These are phyloP conservation scores for Marchantia paleacea DNA, from an alignment of 225 moss, liverwort and hornwort species.

Conservation along the genomic window DNA sequence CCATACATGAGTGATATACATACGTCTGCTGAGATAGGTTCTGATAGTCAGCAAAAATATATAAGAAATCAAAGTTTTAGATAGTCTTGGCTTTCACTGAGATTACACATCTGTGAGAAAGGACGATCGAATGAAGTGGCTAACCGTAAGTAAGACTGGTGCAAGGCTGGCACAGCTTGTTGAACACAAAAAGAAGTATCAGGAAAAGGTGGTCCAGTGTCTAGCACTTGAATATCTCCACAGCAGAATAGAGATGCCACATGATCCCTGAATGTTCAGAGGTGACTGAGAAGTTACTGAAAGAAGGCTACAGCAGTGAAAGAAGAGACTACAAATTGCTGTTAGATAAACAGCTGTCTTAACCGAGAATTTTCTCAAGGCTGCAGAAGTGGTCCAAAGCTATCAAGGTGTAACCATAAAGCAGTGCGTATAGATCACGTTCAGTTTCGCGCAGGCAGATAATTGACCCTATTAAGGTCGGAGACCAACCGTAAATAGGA, in stretches of 20 bases:
- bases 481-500: constrained; percentile 21
- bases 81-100: neutral
- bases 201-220: constrained; percentile 7
- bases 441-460: neutral
- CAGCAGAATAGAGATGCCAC: constrained; percentile 8
- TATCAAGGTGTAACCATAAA: neutral
- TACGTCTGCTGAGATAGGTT: neutral
- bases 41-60: no score
- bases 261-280: neutral
- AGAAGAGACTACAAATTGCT: neutral
- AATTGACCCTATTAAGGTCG: neutral
- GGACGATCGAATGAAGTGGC: neutral
- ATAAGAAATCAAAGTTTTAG: no score
- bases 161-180: constrained; percentile 19
- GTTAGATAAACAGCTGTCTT: no score
- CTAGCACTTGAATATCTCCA: neutral
- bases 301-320: neutral
- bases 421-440: neutral
- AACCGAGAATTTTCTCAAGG: neutral
- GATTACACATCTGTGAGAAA: neutral
- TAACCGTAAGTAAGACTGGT: constrained; percentile 17
- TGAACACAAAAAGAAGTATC: neutral
- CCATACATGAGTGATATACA: neutral
- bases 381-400: neutral
- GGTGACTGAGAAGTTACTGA: neutral